These are phyloP conservation scores for Fusarium tricinctum DNA, from an alignment of 2,329 filamentous ascomycete genomes.

Conservation along the genomic window DNA sequence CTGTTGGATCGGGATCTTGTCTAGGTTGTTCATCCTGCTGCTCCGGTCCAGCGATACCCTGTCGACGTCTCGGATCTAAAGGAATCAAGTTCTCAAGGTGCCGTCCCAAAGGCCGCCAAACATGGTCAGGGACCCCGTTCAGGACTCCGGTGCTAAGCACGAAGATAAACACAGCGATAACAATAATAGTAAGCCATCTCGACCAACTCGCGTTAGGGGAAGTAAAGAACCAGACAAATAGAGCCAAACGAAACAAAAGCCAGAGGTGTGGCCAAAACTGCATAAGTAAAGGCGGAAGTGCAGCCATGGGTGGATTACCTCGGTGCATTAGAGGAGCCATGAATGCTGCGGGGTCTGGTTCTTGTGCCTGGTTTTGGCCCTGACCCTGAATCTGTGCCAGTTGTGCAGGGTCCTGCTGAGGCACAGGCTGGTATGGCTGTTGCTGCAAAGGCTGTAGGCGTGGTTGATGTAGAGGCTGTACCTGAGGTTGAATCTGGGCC, in stretches of 20 bases:
- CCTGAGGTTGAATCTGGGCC: conserved; percentile 29
- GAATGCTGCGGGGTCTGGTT: conserved; percentile 47
- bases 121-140: conserved; percentile 67
- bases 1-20: conserved; percentile 61
- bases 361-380: conserved; percentile 40
- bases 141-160: conserved; percentile 72
- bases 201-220: conserved; percentile 70
- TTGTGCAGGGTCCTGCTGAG: conserved; percentile 47
- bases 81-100: conserved; percentile 73
- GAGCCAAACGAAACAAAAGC: conserved; percentile 69
- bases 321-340: conserved; percentile 52
- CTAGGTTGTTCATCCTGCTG: conserved; percentile 44
- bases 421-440: conserved; percentile 39
- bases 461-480: conserved; percentile 22
- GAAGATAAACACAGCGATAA: conserved; percentile 68
- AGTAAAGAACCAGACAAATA: conserved; percentile 77
- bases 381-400: conserved; percentile 40
- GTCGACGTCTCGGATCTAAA: conserved; percentile 56
- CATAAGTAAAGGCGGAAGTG: conserved; percentile 53
- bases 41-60: conserved; percentile 40
- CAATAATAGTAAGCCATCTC: conserved; percentile 69
- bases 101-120: conserved; percentile 69
- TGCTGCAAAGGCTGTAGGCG: conserved; percentile 38
- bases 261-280: conserved; percentile 72
- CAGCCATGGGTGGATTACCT: conserved; percentile 57